Base-by-base conservation (phyloP, 352 stramenopile species). In the Globisporangium irregulare region DNA sequence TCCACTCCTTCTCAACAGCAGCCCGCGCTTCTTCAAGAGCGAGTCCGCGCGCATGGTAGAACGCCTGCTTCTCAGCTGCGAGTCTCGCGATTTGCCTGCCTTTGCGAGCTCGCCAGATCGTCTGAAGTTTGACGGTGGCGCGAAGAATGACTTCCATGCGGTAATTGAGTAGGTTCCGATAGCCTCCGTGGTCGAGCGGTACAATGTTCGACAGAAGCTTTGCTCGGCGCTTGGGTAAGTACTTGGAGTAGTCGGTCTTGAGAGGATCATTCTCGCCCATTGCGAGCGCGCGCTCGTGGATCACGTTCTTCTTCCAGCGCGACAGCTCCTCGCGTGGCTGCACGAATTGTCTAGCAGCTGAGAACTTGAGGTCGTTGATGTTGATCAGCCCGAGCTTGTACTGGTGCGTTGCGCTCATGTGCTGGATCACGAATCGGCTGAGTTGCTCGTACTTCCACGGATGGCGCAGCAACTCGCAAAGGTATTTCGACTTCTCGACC, bases 191-290 rank as follows among this genome's bases (percentile, higher is more conserved):
- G 67, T 95, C 83, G 29, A 98, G 71, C 8, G 91, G 89, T 8
- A 97, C 84, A 3, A 97, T 90, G 50, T 95, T 94, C 4, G 87
- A 97, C 9, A 95, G 65, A 22, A 93, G 53, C 56, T 89, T 90
- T 1, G 76, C 73, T 48, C 80, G 73, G 4, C 87, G 78, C 62
- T 90, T 90, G 18, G 79, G 80, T 1, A 98, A 67, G 46, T 98
- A 98, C 69, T 93, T 95, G 12, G 87, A 94, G 70, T 98, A 98
- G 69, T 98, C 91, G 1, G 91, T 87, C 73, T 98, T 98, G 12
- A 97, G 71, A 0, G 92, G 90, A 53, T 98, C 93, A 62, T 97
- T 96, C 56, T 93, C 84, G 14, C 93, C 93, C 86, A 97, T 97
- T 0, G 90, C 84, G 5, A 98, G 69, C 0, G 93, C 92, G 1